Percentiles rank a stretch among this genome's conserved stretches.
Conservation (phyloP, 2,329 filamentous ascomycete species). For the Thielaviopsis ethacetica region DNA sequence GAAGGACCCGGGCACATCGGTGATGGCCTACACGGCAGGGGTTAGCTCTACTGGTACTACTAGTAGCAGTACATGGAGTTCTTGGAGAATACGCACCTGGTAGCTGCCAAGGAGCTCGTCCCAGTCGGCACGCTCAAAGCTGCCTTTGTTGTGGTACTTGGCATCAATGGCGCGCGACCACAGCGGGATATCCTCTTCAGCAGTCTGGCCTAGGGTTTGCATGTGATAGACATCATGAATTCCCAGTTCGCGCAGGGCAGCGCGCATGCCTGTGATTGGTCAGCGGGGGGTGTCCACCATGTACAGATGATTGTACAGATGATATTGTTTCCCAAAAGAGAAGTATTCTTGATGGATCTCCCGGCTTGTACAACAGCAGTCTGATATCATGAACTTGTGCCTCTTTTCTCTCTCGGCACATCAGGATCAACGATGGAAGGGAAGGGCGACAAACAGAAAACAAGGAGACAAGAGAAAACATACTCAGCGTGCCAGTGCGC, state of each 20-base stretch:
- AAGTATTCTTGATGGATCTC: neutral
- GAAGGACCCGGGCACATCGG: slow-evolving; percentile 40
- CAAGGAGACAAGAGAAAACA: slow-evolving; percentile 18
- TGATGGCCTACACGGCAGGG: slow-evolving; percentile 32
- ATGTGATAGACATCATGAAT: slow-evolving; percentile 23
- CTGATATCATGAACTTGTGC: no score
- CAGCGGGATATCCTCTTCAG: slow-evolving; percentile 12
- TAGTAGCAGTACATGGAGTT: slow-evolving; percentile 6
- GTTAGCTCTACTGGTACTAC: slow-evolving; percentile 13
- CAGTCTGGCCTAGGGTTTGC: slow-evolving; percentile 14
- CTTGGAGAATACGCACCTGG: slow-evolving; percentile 15
- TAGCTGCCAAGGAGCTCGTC: slow-evolving; percentile 28
- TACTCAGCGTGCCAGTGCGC: slow-evolving; percentile 24
- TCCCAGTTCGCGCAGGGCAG: slow-evolving; percentile 21
- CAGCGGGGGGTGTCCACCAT: neutral
- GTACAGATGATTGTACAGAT: neutral
- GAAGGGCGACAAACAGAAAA: neutral
- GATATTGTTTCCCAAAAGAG: neutral
- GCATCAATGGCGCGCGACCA: slow-evolving; percentile 16
- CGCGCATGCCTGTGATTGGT: slow-evolving; percentile 18
- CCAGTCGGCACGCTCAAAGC: slow-evolving; percentile 25
- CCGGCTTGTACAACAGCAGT: no score
- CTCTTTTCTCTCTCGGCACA: neutral
- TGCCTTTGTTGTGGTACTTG: slow-evolving; percentile 15
- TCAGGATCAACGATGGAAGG: neutral